Percentiles rank a stretch among this genome's conserved stretches.
phyloP scores from a whole-genome alignment of 2,329 filamentous ascomycete genomes.

The Calycina marina region DNA sequence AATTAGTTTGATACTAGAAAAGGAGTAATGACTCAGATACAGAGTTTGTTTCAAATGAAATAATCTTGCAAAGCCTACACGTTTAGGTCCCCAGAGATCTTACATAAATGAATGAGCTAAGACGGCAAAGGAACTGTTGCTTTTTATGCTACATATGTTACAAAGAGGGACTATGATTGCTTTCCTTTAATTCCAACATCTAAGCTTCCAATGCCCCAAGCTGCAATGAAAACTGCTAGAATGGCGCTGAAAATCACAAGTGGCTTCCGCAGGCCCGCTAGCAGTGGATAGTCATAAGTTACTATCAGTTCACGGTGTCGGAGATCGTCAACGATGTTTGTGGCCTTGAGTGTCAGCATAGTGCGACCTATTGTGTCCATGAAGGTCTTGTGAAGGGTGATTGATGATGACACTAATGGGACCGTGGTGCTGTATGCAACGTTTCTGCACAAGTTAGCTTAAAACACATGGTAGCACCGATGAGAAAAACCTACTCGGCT shows the following conservation, averaged over 20 bases:
- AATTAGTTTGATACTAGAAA: too few species aligned
- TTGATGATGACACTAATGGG: slow-evolving; percentile 45
- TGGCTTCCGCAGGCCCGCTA: slow-evolving; percentile 71
- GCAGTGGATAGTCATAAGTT: slow-evolving; percentile 70
- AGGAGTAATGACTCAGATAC: too few species aligned
- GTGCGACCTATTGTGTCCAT: slow-evolving; percentile 89
- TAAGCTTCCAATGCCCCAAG: slow-evolving; percentile 51
- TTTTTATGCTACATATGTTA: slow-evolving; percentile 3
- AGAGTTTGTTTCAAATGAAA: too few species aligned
- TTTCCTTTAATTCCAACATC: slow-evolving; percentile 20
- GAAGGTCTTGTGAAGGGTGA: slow-evolving; percentile 68
- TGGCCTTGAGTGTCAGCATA: slow-evolving; percentile 61
- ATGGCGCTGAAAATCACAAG: slow-evolving; percentile 63
- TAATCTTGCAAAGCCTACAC: too few species aligned
- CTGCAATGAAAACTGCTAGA: slow-evolving; percentile 57
- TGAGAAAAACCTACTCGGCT: slow-evolving; percentile 51
- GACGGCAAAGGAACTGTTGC: too few species aligned
- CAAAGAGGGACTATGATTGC: slow-evolving; percentile 8
- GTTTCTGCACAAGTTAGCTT: slow-evolving; percentile 43
- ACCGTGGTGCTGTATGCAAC: slow-evolving; percentile 64
- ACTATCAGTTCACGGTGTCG: slow-evolving; percentile 73
- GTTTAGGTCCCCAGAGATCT: too few species aligned
- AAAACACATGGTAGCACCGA: slow-evolving; percentile 24
- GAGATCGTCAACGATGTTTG: slow-evolving; percentile 83
- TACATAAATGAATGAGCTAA: too few species aligned